These are phyloP conservation scores for Cadophora sp. DNA, from an alignment of 2,329 filamentous ascomycete species.

Conservation along the genomic window DNA sequence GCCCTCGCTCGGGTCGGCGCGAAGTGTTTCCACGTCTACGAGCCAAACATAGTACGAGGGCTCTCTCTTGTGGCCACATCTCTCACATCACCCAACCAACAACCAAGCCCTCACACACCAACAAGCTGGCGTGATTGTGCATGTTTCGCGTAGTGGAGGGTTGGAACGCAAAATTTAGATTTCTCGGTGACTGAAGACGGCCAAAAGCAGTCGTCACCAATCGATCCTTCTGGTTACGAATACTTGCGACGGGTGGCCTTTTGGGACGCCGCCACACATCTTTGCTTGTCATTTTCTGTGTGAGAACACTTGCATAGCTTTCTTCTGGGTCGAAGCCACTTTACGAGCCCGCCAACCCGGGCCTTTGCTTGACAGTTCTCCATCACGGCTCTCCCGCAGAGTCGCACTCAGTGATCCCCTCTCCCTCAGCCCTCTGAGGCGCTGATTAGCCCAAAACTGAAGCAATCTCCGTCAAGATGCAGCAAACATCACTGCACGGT, in stretches of 20 bases:
- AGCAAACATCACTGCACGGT: slow-evolving; percentile 16
- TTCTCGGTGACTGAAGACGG: slow-evolving; percentile 7
- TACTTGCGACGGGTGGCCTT: slow-evolving; percentile 15
- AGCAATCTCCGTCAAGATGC: slow-evolving; percentile 8
- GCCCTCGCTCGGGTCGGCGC: slow-evolving; percentile 24
- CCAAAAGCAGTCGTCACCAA: slow-evolving; percentile 19
- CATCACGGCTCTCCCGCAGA: slow-evolving; percentile 18
- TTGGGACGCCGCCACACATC: slow-evolving; percentile 5
- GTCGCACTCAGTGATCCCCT: slow-evolving; percentile 8
- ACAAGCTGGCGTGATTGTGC: slow-evolving; percentile 18
- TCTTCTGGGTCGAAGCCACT: neutral
- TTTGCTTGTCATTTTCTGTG: neutral
- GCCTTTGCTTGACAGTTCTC: slow-evolving; percentile 1
- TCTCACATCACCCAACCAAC: neutral
- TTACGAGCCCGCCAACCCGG: slow-evolving; percentile 12
- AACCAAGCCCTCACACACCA: neutral
- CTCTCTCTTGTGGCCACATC: slow-evolving; percentile 6
- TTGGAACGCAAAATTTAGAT: slow-evolving; percentile 7
- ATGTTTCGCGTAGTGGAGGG: slow-evolving; percentile 22
- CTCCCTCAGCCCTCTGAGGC: slow-evolving; percentile 18
- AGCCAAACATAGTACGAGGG: slow-evolving; percentile 2
- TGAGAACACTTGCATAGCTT: slow-evolving; percentile 1
- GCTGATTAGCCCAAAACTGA: neutral
- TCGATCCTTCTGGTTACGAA: slow-evolving; percentile 11
- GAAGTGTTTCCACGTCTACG: slow-evolving; percentile 19